A percentile compares a stretch with the other conserved stretches of the same genome.
Conservation (phyloP, 495 filamentous ascomycete genomes). For the Ramalina intermedia region DNA sequence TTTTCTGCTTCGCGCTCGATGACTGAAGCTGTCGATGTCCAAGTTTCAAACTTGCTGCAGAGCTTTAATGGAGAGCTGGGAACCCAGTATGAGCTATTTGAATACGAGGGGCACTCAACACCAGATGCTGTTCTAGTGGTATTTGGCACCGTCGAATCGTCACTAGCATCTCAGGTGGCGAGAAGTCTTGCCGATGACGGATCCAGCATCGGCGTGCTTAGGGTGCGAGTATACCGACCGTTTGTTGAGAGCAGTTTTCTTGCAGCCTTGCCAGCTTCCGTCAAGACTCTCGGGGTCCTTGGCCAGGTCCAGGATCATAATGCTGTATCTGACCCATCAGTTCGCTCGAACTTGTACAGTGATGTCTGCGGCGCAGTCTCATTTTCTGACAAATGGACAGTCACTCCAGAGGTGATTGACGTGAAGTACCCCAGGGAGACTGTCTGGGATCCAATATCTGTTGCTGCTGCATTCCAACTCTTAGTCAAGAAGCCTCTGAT, state of each 20-base stretch:
- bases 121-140: constrained; percentile 73
- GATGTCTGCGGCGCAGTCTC: constrained; percentile 77
- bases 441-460: constrained; percentile 65
- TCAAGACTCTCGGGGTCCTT: constrained; percentile 53
- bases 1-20: constrained; percentile 47
- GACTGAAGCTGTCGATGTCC: constrained; percentile 58
- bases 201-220: constrained; percentile 68
- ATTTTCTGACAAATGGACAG: constrained; percentile 52
- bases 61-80: constrained; percentile 86
- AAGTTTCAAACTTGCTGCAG: constrained; percentile 57
- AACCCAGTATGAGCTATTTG: constrained; percentile 81
- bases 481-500: constrained; percentile 40
- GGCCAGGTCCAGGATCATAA: constrained; percentile 45
- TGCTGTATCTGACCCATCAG: constrained; percentile 47
- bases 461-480: constrained; percentile 53
- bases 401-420: constrained; percentile 51
- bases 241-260: constrained; percentile 92
- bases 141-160: constrained; percentile 81
- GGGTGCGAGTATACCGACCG: constrained; percentile 83
- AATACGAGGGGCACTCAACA: constrained; percentile 75
- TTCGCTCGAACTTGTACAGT: constrained; percentile 71
- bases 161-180: constrained; percentile 71
- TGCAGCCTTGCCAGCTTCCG: constrained; percentile 57
- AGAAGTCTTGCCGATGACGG: constrained; percentile 54
- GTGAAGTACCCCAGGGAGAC: constrained; percentile 78